Conservation (phyloP, 208 protist species). For the Entamoeba invadens region DNA sequence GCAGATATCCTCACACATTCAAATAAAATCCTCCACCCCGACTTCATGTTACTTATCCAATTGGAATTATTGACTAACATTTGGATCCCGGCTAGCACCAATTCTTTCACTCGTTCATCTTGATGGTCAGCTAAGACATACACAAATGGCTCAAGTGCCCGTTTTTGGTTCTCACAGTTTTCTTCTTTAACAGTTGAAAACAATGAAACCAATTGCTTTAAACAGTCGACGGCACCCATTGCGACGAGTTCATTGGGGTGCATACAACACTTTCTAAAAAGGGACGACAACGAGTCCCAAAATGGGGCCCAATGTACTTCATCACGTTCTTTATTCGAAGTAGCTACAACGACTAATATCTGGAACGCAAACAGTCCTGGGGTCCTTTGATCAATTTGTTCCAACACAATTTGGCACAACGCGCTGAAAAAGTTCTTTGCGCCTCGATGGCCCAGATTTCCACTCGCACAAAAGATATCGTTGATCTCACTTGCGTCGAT, state of each 20-base stretch:
- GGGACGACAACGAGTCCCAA: background rate
- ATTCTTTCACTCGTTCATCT: background rate
- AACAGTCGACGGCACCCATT: background rate
- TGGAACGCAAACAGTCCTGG: background rate
- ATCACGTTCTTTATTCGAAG: background rate
- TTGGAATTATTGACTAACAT: background rate
- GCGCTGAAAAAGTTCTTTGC: background rate
- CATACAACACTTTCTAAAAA: background rate
- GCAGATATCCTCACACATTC: background rate
- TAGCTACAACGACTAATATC: background rate
- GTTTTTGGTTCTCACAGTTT: background rate
- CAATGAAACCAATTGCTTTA: background rate
- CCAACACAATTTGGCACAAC: background rate
- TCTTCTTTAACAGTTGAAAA: background rate
- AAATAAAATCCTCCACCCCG: background rate
- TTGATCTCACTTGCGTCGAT: background rate
- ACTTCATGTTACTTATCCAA: background rate
- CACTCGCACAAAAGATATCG: background rate
- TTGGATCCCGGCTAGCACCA: background rate
- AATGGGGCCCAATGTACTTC: background rate
- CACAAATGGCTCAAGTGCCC: background rate
- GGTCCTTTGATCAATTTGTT: background rate
- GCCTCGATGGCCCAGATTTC: background rate
- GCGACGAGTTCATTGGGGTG: background rate
- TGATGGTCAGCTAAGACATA: background rate